Evolutionary conservation across 2,329 filamentous ascomycete genomes (phyloP).

Genomic region (Colletotrichum cuscutae): DNA sequence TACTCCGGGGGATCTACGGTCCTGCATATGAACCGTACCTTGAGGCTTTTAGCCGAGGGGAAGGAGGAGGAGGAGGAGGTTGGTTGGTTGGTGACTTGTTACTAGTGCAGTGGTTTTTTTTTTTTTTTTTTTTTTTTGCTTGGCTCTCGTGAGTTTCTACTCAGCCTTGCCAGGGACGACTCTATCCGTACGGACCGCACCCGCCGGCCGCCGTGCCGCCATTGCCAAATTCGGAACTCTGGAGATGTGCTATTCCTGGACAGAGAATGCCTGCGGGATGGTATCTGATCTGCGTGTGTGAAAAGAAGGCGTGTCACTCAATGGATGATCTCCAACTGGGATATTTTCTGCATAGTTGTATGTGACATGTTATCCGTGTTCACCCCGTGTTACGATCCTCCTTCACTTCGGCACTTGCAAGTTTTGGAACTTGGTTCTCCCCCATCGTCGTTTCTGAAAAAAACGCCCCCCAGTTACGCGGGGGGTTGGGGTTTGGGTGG

Average conservation of each 20-base stretch:
- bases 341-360: background rate
- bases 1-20: background rate
- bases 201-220: too few relatives aligned
- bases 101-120: too few relatives aligned
- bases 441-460: background rate
- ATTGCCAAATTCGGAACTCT: too few relatives aligned
- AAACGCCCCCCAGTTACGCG: background rate
- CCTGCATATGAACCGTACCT: background rate
- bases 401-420: background rate
- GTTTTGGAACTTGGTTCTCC: background rate
- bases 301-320: background rate
- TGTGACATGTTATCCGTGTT: background rate
- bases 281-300: background rate
- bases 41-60: too few relatives aligned
- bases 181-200: too few relatives aligned
- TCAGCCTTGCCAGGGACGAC: background rate
- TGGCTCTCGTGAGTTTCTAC: background rate
- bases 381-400: background rate
- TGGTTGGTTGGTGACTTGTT: too few relatives aligned
- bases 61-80: too few relatives aligned
- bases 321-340: background rate
- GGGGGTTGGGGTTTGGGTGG: too few relatives aligned
- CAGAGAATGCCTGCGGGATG: background rate
- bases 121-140: too few relatives aligned
- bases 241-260: background rate